Conservation (phyloP, 495 filamentous ascomycete genomes). For the Copromyces sp. region DNA sequence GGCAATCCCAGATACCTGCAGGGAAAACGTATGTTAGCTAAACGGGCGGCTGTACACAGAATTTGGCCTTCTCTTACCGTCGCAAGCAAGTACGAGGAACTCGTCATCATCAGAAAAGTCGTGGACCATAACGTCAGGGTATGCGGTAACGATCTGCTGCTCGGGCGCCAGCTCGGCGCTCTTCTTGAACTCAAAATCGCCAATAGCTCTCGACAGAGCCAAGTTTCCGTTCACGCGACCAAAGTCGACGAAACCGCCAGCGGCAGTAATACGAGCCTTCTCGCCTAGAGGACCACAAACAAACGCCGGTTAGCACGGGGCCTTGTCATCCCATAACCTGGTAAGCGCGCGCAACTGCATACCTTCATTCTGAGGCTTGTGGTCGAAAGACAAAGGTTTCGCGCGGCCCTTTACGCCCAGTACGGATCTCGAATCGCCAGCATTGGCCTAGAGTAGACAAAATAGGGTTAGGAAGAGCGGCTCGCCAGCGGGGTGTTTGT, state of each 20-base stretch:
- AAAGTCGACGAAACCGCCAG: slow-evolving; percentile 97
- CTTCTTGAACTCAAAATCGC: slow-evolving; percentile 99
- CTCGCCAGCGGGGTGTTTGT: neutral
- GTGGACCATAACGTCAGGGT: slow-evolving; percentile 84
- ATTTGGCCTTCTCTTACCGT: slow-evolving; percentile 52
- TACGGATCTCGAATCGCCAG: slow-evolving; percentile 89
- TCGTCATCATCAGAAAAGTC: slow-evolving; percentile 89
- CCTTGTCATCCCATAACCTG: neutral
- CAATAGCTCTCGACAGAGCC: slow-evolving; percentile 93
- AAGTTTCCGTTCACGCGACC: slow-evolving; percentile 97
- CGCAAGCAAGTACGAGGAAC: slow-evolving; percentile 93
- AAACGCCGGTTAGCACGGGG: slow-evolving; percentile 9
- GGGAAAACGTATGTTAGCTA: neutral
- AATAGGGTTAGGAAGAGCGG: slow-evolving; percentile 12
- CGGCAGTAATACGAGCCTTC: slow-evolving; percentile 89
- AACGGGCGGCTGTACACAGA: neutral
- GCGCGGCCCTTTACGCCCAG: slow-evolving; percentile 91
- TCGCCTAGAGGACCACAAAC: slow-evolving; percentile 51
- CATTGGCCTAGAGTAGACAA: slow-evolving; percentile 60
- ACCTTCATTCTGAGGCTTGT: slow-evolving; percentile 99
- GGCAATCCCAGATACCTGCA: slow-evolving; percentile 97
- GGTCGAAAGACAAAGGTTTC: slow-evolving; percentile 93
- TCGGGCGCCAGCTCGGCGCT: slow-evolving; percentile 91
- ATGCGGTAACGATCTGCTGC: slow-evolving; percentile 95
- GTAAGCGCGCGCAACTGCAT: slow-evolving; percentile 5